Conservation (phyloP, 805 yeast species). For the Aciculoconidium aculeatum region DNA sequence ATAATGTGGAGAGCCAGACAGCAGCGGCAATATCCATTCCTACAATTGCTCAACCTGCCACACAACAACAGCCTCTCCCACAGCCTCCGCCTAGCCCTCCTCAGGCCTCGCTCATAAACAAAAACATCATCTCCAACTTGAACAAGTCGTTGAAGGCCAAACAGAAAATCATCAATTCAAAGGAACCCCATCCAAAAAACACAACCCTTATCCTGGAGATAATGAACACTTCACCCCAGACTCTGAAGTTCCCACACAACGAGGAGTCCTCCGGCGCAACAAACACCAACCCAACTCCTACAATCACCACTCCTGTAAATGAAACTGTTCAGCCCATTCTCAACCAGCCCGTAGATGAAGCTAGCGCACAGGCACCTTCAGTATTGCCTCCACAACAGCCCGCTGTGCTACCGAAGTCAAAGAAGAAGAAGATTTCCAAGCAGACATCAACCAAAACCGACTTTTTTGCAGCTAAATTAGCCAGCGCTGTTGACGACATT, state of each 20-base stretch:
- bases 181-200: slow-evolving; percentile 33
- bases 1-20: too few species aligned
- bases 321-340: slow-evolving; percentile 5
- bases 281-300: slow-evolving; percentile 2
- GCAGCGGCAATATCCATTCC: too few species aligned
- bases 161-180: slow-evolving; percentile 31
- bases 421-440: slow-evolving; percentile 28
- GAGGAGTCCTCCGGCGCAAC: slow-evolving; percentile 1
- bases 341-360: slow-evolving; percentile 5
- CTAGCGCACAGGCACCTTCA: too few species aligned
- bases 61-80: not conserved
- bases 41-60: too few species aligned
- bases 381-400: slow-evolving; percentile 1
- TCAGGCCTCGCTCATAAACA: too few species aligned
- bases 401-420: slow-evolving; percentile 10
- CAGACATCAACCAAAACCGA: slow-evolving; percentile 77
- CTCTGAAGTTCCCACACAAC: slow-evolving; percentile 8
- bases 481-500: slow-evolving; percentile 88
- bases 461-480: slow-evolving; percentile 89
- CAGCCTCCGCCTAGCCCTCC: slow-evolving; percentile 4
- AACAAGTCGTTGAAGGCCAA: slow-evolving; percentile 40
- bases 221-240: slow-evolving; percentile 29
- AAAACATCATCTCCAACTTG: slow-evolving; percentile 31
- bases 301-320: not conserved
- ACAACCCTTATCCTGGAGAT: slow-evolving; percentile 31